Conservation (phyloP, 1,139 yeast species). For the Suhomyces ambrosiae region DNA sequence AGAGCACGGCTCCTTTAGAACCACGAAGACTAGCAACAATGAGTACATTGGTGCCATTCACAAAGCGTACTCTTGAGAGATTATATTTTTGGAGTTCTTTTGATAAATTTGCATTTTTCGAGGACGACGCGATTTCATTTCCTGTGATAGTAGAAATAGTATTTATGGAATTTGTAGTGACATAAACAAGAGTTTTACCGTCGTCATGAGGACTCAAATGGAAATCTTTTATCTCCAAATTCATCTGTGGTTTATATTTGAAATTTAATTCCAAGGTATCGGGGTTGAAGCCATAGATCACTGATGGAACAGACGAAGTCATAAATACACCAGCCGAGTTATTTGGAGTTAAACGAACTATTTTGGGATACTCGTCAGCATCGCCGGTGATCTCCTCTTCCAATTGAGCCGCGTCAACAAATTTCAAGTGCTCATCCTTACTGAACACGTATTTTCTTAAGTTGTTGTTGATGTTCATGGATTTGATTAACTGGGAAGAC, state of each 20-base stretch:
- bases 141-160: conserved; percentile 53
- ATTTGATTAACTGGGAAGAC: conserved; percentile 53
- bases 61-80: conserved; percentile 63
- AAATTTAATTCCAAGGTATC: conserved; percentile 48
- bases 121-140: conserved; percentile 35
- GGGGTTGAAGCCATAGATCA: conserved; percentile 61
- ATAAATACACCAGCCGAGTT: conserved; percentile 62
- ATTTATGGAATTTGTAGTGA: conserved; percentile 57
- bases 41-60: conserved; percentile 53
- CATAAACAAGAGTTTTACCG: conserved; percentile 56
- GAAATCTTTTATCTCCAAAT: conserved; percentile 43
- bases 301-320: conserved; percentile 62
- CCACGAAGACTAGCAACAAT: conserved; percentile 58
- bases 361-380: conserved; percentile 60
- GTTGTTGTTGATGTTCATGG: conserved; percentile 68
- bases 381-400: conserved; percentile 36
- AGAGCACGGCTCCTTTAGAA: conserved; percentile 38
- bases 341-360: conserved; percentile 54
- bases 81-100: conserved; percentile 34
- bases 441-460: conserved; percentile 63
- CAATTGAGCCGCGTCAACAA: conserved; percentile 60
- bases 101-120: conserved; percentile 24
- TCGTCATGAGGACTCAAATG: conserved; percentile 38
- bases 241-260: conserved; percentile 30
- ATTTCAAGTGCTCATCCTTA: conserved; percentile 61